phyloP scores from a whole-genome alignment of 1,139 yeast species.

The Blastobotrys ciferrii region DNA sequence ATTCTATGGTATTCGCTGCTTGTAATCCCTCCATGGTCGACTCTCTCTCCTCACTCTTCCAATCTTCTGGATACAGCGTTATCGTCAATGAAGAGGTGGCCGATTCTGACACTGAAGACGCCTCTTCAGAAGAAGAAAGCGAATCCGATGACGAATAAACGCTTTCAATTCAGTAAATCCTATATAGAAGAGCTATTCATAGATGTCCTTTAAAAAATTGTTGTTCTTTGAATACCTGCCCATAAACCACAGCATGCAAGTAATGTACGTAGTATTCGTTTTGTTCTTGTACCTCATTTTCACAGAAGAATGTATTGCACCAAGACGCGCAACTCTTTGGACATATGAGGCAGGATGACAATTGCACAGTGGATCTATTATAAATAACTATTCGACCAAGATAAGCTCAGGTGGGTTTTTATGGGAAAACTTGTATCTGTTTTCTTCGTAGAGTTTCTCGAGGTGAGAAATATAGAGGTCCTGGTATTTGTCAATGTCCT shows the following conservation, averaged over 20 bases:
- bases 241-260: too few species aligned
- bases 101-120: conserved; percentile 35
- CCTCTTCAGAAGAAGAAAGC: conserved; percentile 20
- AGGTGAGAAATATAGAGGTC: conserved; percentile 66
- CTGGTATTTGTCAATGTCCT: conserved; percentile 70
- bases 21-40: conserved; percentile 67
- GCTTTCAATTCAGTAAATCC: background rate
- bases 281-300: too few species aligned
- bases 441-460: conserved; percentile 61
- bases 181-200: background rate
- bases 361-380: background rate
- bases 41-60: conserved; percentile 49
- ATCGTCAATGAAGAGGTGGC: conserved; percentile 47
- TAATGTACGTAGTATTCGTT: too few species aligned
- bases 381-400: conserved; percentile 23
- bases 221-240: too few species aligned
- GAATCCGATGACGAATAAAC: conserved; percentile 2
- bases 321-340: too few species aligned
- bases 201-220: background rate
- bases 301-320: too few species aligned
- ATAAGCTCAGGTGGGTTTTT: conserved; percentile 18
- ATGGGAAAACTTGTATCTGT: conserved; percentile 52
- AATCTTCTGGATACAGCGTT: conserved; percentile 58
- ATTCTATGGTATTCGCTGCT: conserved; percentile 64
- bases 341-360: too few species aligned